These are phyloP conservation scores for Arabidopsis arenosa DNA, from an alignment of 345 rosid species.

Conservation along the genomic window DNA sequence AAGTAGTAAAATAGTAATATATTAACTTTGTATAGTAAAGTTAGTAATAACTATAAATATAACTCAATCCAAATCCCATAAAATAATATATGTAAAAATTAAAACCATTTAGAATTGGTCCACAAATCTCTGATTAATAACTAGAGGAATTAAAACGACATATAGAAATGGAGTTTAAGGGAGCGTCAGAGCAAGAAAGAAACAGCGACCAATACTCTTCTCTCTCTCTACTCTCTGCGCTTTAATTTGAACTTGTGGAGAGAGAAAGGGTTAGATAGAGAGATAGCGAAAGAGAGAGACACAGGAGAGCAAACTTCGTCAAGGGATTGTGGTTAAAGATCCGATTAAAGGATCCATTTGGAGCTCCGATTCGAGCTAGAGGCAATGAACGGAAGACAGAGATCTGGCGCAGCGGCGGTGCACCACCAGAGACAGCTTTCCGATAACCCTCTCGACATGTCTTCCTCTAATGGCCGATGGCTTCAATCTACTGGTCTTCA, in stretches of 20 bases:
- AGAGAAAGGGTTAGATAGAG: conserved; percentile 26
- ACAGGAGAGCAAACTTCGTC: not conserved
- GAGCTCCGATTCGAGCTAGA: conserved; percentile 48
- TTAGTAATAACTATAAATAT: not conserved
- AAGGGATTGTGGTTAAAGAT: conserved; percentile 27
- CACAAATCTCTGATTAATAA: conserved; percentile 11
- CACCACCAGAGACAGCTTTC: conserved; percentile 90
- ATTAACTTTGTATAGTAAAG: not conserved
- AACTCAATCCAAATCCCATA: conserved; percentile 8
- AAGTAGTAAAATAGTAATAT: too few relatives aligned
- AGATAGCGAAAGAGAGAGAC: conserved; percentile 10
- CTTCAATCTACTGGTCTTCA: conserved; percentile 94
- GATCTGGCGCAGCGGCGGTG: conserved; percentile 75
- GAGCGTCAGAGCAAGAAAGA: conserved; percentile 35
- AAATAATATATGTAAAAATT: not conserved
- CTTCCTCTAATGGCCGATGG: conserved; percentile 81
- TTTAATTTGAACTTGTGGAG: conserved; percentile 48
- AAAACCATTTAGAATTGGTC: conserved; percentile 32
- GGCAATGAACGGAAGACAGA: conserved; percentile 75
- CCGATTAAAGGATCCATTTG: conserved; percentile 34
- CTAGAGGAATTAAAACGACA: conserved; percentile 20
- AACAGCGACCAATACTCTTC: conserved; percentile 19
- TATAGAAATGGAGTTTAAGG: conserved; percentile 30
- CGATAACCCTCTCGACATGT: conserved; percentile 69
- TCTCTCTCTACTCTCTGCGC: conserved; percentile 34